phyloP scores from a whole-genome alignment of 2,329 filamentous ascomycete genomes.

The Hypoxylon sp. region DNA sequence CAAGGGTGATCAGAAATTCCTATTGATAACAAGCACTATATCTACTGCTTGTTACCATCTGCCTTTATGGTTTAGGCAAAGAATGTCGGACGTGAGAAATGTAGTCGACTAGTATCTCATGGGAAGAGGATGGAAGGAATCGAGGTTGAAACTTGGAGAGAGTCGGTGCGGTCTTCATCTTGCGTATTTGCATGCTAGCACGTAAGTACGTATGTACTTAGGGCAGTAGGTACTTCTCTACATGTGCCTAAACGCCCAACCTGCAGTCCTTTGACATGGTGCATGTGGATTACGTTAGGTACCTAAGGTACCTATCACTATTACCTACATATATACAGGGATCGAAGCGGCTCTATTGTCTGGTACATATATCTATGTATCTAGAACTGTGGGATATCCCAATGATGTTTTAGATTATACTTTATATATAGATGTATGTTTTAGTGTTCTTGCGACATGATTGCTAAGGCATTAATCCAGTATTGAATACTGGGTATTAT shows the following conservation, averaged over 20 bases:
- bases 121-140: conserved; percentile 24
- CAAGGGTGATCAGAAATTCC: conserved; percentile 3
- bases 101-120: conserved; percentile 4
- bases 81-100: conserved; percentile 9
- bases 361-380: not conserved
- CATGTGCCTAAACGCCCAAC: conserved; percentile 31
- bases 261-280: conserved; percentile 4
- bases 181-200: conserved; percentile 10
- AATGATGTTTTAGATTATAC: not conserved
- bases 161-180: conserved; percentile 23
- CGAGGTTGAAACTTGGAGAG: conserved; percentile 38
- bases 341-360: not conserved
- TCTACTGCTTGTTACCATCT: conserved; percentile 5
- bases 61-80: conserved; percentile 7
- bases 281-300: not conserved
- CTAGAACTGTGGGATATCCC: not conserved
- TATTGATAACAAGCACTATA: not conserved
- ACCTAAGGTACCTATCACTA: not conserved
- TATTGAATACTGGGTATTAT: no score
- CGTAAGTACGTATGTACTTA: conserved; percentile 6
- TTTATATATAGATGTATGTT: not conserved
- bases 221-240: conserved; percentile 8
- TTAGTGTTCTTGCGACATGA: no score
- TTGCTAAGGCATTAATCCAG: no score
- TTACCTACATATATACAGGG: not conserved